Base-by-base conservation (phyloP, 2,329 filamentous ascomycete species). In the Claviceps digitariae region DNA sequence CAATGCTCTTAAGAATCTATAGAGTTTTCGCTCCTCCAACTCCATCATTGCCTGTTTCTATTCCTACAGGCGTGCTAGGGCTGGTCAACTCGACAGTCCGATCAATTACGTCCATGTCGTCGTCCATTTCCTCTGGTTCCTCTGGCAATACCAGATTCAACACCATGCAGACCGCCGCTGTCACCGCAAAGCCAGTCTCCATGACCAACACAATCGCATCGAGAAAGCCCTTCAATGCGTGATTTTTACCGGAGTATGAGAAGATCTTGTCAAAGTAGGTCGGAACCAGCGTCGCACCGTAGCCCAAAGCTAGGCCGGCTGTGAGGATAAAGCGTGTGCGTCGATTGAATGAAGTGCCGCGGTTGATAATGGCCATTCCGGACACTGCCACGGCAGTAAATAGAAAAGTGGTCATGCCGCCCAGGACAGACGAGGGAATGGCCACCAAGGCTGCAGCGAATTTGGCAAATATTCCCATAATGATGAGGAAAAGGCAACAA, bases 381-480 rank as follows among this genome's bases (percentile, higher is more conserved):
- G 83, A 86, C 1, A 89, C 83, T 1, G 86, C 82, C 6, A 93
- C 87, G 82, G 83, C 40, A 82, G 83, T 2, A 86, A 74, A 1
- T 85, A 81, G 1, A 80, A 64, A 2, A 74, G 44, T 54, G 6
- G 55, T 54, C 50, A 54, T 54, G 86, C 87, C 60, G 34, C 83
- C 83, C 2, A 87, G 73, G 0, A 86, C 81, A 0, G 82, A 63
- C 1, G 75, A 54, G 12, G 55, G 55, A 27, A 56, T 56, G 6
- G 87, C 87, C 58, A 57, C 93, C 69, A 15, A 91, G 75, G 73
- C 90, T 89, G 62, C 86, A 74, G 65, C 78, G 91, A 89, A 90
- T 67, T 93, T 93, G 59, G 86, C 81, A 60, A 91, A 89, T 56
- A 93, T 72, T 17, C 88, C 88, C 81, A 90, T 89, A 59, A 93